Conservation (phyloP, 306 rosid species). For the Pterocarpus macrocarpus region DNA sequence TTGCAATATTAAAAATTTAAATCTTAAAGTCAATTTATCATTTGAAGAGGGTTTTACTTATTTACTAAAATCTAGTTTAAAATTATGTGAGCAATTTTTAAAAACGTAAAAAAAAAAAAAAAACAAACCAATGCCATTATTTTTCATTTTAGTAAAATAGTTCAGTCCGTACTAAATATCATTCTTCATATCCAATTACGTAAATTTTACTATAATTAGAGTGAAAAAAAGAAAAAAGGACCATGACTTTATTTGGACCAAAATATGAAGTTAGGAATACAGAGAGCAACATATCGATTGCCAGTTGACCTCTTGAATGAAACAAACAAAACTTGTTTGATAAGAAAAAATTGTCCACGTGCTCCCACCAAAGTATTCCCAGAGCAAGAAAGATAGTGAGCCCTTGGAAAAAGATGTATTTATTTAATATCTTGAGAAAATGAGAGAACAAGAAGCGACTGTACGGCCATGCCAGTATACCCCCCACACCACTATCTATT, state of each 20-base stretch:
- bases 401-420: slow-evolving; percentile 28
- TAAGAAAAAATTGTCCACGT: slow-evolving; percentile 43
- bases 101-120: too few species aligned
- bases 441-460: slow-evolving; percentile 50
- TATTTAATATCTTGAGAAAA: slow-evolving; percentile 46
- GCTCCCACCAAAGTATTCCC: slow-evolving; percentile 41
- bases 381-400: slow-evolving; percentile 33
- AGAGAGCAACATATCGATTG: slow-evolving; percentile 34
- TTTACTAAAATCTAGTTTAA: too few species aligned
- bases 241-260: slow-evolving; percentile 42
- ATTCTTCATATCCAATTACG: too few species aligned
- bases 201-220: too few species aligned
- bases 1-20: too few species aligned
- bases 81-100: too few species aligned
- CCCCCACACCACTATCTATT: slow-evolving; percentile 61
- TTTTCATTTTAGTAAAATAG: too few species aligned
- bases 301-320: slow-evolving; percentile 18
- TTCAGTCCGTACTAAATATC: too few species aligned
- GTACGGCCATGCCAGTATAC: slow-evolving; percentile 47
- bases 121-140: too few species aligned
- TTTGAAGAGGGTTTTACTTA: too few species aligned
- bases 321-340: slow-evolving; percentile 54
- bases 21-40: too few species aligned
- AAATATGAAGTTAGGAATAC: slow-evolving; percentile 25
- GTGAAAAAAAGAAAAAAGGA: too few species aligned